Base-by-base conservation (phyloP, 164 flowering plant genomes). In the Umbilicus rupestris region DNA sequence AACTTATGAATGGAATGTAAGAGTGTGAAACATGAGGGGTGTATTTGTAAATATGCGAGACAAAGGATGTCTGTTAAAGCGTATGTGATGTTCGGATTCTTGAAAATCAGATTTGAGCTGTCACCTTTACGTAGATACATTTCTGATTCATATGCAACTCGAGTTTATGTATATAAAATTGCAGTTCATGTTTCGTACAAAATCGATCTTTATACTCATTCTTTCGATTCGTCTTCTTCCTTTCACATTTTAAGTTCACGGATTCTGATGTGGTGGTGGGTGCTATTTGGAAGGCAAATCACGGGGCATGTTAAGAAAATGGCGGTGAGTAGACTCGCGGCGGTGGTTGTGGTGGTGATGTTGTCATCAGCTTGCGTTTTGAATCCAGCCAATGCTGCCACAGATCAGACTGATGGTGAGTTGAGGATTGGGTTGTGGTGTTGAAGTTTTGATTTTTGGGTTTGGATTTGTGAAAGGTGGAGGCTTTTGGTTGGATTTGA, bases 321-420 rank as follows among this genome's bases (percentile, higher is more conserved):
- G 60, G 33, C 33, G 60, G 33, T 28, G 29, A 50, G 57, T 50
- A 50, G 57, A 50, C 28, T 50, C 7, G 57, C 28, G 8, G 57
- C 28, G 60, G 60, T 14, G 44, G 44, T 41, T 9, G 15, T 41
- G 30, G 58, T 52, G 60, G 16, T 16, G 60, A 33, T 55, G 33
- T 11, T 55, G 60, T 26, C 33, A 15, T 14, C 33, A 15, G 33
- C 33, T 55, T 55, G 60, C 33, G 15, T 55, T 55, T 55, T 28
- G 60, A 28, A 17, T 28, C 60, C 60, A 55, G 60, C 19, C 33
- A 26, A 11, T 29, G 60, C 60, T 55, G 33, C 33, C 60, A 55
- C 60, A 55, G 60, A 55, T 55, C 33, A 26, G 33, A 55, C 60
- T 55, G 60, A 55, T 19, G 60, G 60, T 55, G 33, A 55, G 60